phyloP scores from a whole-genome alignment of 1,284 basidiomycete genomes.

The Trametes sp. region DNA sequence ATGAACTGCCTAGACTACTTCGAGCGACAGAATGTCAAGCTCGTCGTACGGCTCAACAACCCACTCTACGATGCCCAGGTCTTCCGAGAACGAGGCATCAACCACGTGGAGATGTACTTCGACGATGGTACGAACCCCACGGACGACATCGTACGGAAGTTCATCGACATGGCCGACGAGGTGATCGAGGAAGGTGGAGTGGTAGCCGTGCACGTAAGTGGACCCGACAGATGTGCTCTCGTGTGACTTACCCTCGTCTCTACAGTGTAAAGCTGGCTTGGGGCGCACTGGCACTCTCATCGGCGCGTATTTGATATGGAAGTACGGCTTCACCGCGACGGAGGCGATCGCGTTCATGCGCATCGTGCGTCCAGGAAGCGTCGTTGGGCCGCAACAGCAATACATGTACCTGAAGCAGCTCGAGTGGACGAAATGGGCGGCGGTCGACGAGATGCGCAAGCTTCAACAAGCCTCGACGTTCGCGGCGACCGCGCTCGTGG shows the following conservation, averaged over 20 bases:
- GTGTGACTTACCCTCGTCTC: slow-evolving; percentile 33
- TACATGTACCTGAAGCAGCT: slow-evolving; percentile 97
- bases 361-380: slow-evolving; percentile 94
- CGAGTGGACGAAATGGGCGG: slow-evolving; percentile 94
- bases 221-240: slow-evolving; percentile 15
- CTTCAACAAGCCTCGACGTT: slow-evolving; percentile 52
- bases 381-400: slow-evolving; percentile 94
- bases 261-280: slow-evolving; percentile 91
- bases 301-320: slow-evolving; percentile 98
- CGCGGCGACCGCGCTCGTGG: slow-evolving; percentile 59
- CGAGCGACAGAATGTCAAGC: slow-evolving; percentile 83
- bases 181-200: slow-evolving; percentile 81
- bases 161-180: slow-evolving; percentile 86
- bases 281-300: slow-evolving; percentile 95
- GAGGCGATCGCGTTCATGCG: slow-evolving; percentile 99
- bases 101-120: slow-evolving; percentile 94
- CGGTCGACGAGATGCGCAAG: slow-evolving; percentile 74
- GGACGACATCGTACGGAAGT: slow-evolving; percentile 91
- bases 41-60: slow-evolving; percentile 96
- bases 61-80: slow-evolving; percentile 89
- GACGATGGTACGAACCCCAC: slow-evolving; percentile 99
- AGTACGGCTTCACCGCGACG: slow-evolving; percentile 97
- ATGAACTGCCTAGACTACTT: slow-evolving; percentile 94
- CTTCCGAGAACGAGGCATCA: slow-evolving; percentile 89
- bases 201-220: slow-evolving; percentile 87